These are phyloP conservation scores for Candida ponderosae DNA, from an alignment of 805 yeast species.

Conservation along the genomic window DNA sequence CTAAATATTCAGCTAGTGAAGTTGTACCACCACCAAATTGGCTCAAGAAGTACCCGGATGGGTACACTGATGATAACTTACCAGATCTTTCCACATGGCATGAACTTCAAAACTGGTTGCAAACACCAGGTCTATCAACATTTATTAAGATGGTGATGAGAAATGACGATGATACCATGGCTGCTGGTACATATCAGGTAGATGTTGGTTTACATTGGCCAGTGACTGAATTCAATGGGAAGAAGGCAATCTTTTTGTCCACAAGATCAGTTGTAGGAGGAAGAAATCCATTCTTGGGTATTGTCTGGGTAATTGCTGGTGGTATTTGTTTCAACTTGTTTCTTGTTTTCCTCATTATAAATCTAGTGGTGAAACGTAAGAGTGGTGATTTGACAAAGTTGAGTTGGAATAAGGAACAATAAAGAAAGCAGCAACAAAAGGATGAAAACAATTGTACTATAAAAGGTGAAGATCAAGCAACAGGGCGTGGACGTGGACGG, in stretches of 20 bases:
- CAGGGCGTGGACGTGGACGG: no score
- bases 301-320: constrained; percentile 70
- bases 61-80: constrained; percentile 75
- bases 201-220: constrained; percentile 75
- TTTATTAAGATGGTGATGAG: constrained; percentile 66
- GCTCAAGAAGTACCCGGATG: constrained; percentile 72
- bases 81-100: constrained; percentile 76
- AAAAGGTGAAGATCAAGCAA: no score
- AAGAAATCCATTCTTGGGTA: constrained; percentile 64
- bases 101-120: constrained; percentile 94
- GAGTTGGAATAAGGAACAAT: constrained; percentile 59
- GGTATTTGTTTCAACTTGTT: constrained; percentile 57
- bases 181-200: constrained; percentile 55
- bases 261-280: constrained; percentile 75
- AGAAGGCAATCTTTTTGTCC: constrained; percentile 57
- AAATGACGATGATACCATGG: constrained; percentile 48
- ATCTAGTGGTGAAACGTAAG: constrained; percentile 59
- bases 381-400: constrained; percentile 64
- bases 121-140: constrained; percentile 88
- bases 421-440: no score
- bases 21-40: constrained; percentile 95
- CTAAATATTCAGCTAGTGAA: constrained; percentile 55
- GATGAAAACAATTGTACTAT: no score
- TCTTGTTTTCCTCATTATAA: constrained; percentile 41
- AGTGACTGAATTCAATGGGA: constrained; percentile 58